Conservation (phyloP, 2,329 filamentous ascomycete genomes). For the Lasiodiplodia sp. region DNA sequence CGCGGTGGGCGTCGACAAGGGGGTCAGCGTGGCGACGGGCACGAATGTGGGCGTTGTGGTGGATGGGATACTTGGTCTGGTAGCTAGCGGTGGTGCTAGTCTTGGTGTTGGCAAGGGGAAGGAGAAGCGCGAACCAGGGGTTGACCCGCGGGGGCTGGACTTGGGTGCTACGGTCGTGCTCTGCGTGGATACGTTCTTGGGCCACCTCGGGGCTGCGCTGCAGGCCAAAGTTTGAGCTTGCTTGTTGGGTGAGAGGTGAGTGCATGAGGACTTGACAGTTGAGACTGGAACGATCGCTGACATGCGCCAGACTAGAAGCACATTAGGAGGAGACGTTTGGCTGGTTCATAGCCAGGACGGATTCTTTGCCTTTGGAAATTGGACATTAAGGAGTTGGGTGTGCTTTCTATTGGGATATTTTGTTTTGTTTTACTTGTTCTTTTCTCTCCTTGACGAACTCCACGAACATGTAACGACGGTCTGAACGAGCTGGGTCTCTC, state of each 20-base stretch:
- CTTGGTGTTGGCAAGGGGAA: no score
- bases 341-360: no score
- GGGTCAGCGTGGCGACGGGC: neutral
- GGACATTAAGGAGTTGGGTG: no score
- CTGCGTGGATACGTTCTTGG: no score
- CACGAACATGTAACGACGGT: neutral
- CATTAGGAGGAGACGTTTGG: no score
- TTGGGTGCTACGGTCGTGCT: no score
- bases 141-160: no score
- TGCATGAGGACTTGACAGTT: neutral
- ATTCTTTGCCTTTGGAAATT: no score
- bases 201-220: neutral
- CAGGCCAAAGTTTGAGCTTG: neutral
- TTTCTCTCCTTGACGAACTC: neutral
- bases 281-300: no score
- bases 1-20: neutral
- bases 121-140: neutral
- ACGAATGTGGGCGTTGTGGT: neutral
- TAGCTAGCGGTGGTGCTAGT: no score
- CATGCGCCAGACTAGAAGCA: no score
- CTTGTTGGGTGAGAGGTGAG: neutral
- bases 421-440: neutral
- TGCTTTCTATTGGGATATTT: neutral
- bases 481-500: neutral
- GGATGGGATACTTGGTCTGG: neutral